Conservation (phyloP, 345 rosid species). For the Eucalyptus lansdowneana region DNA sequence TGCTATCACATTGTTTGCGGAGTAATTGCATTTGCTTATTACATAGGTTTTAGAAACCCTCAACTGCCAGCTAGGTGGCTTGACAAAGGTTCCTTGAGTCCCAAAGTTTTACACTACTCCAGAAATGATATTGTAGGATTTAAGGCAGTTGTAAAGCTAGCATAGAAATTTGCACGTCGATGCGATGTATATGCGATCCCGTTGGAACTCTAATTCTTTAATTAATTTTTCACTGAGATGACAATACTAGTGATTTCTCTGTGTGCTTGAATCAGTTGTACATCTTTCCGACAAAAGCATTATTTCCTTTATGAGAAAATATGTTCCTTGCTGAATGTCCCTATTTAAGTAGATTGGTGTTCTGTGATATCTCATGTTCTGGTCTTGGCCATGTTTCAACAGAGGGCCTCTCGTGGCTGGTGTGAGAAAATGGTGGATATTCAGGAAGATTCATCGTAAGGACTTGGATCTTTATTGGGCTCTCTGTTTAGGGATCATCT, state of each 20-base stretch:
- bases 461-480: neutral
- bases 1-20: neutral
- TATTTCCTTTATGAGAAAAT: neutral
- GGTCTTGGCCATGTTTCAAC: slow-evolving; percentile 5
- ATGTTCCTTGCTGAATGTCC: neutral
- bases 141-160: neutral
- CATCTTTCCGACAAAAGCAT: neutral
- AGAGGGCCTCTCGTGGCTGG: slow-evolving; percentile 87
- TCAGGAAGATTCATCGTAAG: slow-evolving; percentile 67
- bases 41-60: neutral
- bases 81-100: neutral
- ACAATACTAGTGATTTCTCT: neutral
- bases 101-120: neutral
- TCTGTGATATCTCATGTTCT: neutral
- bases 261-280: neutral
- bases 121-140: neutral
- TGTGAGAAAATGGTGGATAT: slow-evolving; percentile 87
- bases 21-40: neutral
- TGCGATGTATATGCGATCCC: neutral
- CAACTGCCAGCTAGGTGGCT: neutral
- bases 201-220: neutral
- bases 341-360: neutral
- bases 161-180: neutral
- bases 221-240: neutral
- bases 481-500: neutral